Evolutionary conservation across 495 filamentous ascomycete genomes (phyloP), one percentile per base, ranked within the genome.

Genomic region (Bryoglossum gracile): DNA sequence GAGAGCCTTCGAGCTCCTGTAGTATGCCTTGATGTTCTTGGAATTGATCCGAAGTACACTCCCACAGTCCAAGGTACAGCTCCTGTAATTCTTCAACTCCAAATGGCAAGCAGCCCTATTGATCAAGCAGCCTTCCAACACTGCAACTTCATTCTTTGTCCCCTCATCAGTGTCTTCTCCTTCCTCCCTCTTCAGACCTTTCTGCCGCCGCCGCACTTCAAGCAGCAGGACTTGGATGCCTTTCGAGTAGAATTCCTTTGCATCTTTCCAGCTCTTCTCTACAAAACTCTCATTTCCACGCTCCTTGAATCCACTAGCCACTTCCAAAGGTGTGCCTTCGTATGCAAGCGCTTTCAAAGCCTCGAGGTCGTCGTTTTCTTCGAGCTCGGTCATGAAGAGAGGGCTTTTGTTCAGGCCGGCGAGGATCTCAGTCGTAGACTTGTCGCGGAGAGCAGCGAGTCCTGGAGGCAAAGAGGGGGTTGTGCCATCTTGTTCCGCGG

Each of bases 351-450:
- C 94, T 53, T 83, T 82, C 25, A 98, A 66, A 0, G 94, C 92
- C 57, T 95, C 88, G 6, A 95, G 71, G 50, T 84, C 78, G 36
- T 81, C 62, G 60, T 95, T 95, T 51, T 90, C 83, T 53, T 88
- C 85, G 9, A 96, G 76, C 53, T 83, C 77, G 4, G 87, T 96
- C 92, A 98, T 98, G 70, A 98, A 98, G 23, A 98, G 72, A 4
- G 94, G 92, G 10, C 79, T 81, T 56, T 81, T 78, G 61, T 89
- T 89, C 65, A 95, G 71, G 55, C 89, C 82, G 19, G 74, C 71
- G 18, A 85, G 62, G 10, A 92, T 69, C 53, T 94, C 84, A 30
- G 87, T 82, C 1, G 77, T 71, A 2, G 82, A 78, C 62, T 86
- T 77, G 50, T 75, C 73, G 16, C 70, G 65, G 23, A 78, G 66